Conservation (phyloP, 768 basidiomycete species). For the Tulasnella sp. region DNA sequence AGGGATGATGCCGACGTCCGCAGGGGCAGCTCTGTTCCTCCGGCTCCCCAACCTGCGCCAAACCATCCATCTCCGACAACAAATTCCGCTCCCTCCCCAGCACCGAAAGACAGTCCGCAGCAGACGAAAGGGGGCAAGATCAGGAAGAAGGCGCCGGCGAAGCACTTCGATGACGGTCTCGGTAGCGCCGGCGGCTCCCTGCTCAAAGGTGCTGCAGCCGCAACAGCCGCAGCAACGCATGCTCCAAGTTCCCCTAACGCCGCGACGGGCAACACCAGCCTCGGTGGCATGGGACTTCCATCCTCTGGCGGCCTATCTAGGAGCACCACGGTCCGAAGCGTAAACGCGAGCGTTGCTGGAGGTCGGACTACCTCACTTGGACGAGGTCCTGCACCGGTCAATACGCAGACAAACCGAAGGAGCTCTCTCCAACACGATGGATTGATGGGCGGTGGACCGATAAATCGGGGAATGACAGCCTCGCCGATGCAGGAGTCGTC, state of each 20-base stretch:
- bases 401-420: not conserved
- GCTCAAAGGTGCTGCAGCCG: conserved; percentile 2
- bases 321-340: conserved; percentile 28
- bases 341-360: not conserved
- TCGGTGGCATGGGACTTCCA: conserved; percentile 25
- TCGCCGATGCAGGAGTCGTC: not conserved
- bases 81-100: not conserved
- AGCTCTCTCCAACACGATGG: conserved; percentile 27
- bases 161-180: conserved; percentile 32
- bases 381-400: not conserved
- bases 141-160: conserved; percentile 16
- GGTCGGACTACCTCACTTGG: not conserved
- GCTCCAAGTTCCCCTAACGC: not conserved
- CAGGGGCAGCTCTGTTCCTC: not conserved
- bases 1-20: conserved; percentile 13
- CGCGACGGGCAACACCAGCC: conserved; percentile 24
- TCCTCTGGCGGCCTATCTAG: not conserved
- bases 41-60: not conserved
- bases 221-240: not conserved
- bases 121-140: not conserved
- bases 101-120: not conserved
- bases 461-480: not conserved
- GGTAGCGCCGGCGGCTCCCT: conserved; percentile 26
- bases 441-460: not conserved
- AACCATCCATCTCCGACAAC: not conserved